These are phyloP conservation scores for Phialocephala sp. DNA, from an alignment of 2,329 filamentous ascomycete species.

Conservation along the genomic window DNA sequence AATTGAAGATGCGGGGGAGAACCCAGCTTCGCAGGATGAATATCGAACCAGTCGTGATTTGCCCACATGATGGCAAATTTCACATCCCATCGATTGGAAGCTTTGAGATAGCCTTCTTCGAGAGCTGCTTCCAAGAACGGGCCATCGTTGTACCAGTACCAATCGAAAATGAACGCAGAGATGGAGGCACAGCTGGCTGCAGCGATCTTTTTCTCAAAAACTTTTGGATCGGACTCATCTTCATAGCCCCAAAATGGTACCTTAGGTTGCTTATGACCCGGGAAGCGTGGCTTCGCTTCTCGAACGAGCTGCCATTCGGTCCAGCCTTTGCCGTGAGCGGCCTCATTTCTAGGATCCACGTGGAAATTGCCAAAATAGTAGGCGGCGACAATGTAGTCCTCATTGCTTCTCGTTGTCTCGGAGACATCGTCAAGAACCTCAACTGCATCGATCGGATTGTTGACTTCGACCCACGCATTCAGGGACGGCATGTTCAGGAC, in stretches of 20 bases:
- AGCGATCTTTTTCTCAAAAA: conserved; percentile 3
- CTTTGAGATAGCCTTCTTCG: conserved; percentile 1
- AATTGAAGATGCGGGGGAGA: conserved; percentile 6
- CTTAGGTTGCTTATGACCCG: conserved; percentile 2
- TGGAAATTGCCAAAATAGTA: conserved; percentile 9
- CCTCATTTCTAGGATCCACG: neutral
- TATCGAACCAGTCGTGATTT: neutral
- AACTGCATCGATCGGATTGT: neutral
- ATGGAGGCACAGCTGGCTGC: neutral
- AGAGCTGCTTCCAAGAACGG: neutral
- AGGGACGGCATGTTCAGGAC: neutral
- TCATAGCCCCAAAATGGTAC: neutral
- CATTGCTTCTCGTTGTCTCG: neutral
- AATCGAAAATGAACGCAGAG: conserved; percentile 1
- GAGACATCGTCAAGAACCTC: neutral
- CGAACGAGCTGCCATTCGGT: conserved; percentile 6
- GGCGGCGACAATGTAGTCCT: conserved; percentile 6
- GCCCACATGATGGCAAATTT: conserved; percentile 7
- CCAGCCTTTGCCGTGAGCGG: conserved; percentile 4
- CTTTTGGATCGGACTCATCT: neutral
- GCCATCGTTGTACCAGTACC: conserved; percentile 1
- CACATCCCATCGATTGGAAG: neutral
- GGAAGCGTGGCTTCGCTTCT: neutral
- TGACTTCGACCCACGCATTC: neutral
- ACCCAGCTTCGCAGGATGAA: neutral